Evolutionary conservation across 2,329 filamentous ascomycete species (phyloP), one percentile per base, ranked within the genome.

Genomic region (Scolecobasidium constrictum): DNA sequence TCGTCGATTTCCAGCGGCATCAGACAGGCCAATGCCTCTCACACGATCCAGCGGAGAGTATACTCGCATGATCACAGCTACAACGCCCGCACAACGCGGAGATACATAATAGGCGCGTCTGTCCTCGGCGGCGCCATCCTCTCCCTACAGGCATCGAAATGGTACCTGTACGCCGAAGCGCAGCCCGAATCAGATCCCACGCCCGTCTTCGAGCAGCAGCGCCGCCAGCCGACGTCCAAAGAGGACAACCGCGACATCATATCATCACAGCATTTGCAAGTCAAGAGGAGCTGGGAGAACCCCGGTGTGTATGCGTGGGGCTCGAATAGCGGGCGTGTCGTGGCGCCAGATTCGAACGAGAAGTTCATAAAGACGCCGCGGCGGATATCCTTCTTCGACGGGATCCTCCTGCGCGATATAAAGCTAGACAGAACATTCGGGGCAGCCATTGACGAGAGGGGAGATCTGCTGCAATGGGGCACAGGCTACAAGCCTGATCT

Each of bases 221-320:
- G 78, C 48, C 68, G 71, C 47, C 67, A 65, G 44, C 58, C 64
- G 3, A 53, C 53, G 1, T 79, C 77, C 5, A 77, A 77, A 50
- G 84, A 88, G 59, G 81, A 86, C 49, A 80, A 81, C 48, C 66
- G 83, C 45, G 83, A 87, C 43, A 63, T 83, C 45, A 77, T 94
- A 52, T 90, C 83, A 56, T 85, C 83, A 9, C 86, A 94, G 58
- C 86, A 94, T 63, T 65, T 86, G 4, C 90, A 95, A 65, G 83
- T 94, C 46, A 86, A 84, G 65, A 78, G 77, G 56, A 93, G 85
- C 61, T 74, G 77, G 69, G 77, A 78, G 61, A 80, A 84, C 47
- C 90, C 92, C 0, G 92, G 88, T 2, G 83, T 96, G 0, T 96
- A 94, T 62, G 78, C 83, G 4, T 98, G 92, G 90, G 92, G 92